These are phyloP conservation scores for Scorias spongiosa DNA, from an alignment of 2,329 filamentous ascomycete genomes.

Conservation along the genomic window DNA sequence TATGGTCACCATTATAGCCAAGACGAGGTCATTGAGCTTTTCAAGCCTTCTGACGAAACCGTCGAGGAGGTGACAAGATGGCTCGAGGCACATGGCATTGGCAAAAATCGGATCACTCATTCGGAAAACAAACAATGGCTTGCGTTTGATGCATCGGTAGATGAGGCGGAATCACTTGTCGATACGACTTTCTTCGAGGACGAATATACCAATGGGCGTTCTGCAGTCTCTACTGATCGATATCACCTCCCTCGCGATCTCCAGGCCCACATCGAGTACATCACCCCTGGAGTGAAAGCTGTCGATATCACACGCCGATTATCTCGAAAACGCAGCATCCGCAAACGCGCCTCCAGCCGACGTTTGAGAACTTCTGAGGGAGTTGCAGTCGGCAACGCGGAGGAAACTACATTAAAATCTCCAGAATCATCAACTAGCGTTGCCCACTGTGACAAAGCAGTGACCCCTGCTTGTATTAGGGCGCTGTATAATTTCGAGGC, in stretches of 20 bases:
- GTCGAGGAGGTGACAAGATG: slow-evolving; percentile 12
- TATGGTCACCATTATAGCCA: slow-evolving; percentile 9
- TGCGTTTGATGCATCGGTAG: slow-evolving; percentile 16
- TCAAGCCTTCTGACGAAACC: slow-evolving; percentile 13
- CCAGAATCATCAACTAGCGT: background rate
- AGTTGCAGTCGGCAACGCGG: slow-evolving; percentile 1
- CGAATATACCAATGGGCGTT: slow-evolving; percentile 9
- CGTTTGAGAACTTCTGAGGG: slow-evolving; percentile 4
- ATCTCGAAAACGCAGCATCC: slow-evolving; percentile 2
- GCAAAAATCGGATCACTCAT: slow-evolving; percentile 12
- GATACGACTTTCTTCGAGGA: slow-evolving; percentile 14
- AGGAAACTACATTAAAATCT: slow-evolving; percentile 2
- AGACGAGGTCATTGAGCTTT: slow-evolving; percentile 14
- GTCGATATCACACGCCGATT: slow-evolving; percentile 5
- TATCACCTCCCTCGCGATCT: slow-evolving; percentile 13
- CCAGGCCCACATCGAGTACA: slow-evolving; percentile 13
- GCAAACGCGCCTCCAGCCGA: background rate
- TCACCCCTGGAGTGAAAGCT: slow-evolving; percentile 16
- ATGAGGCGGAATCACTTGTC: slow-evolving; percentile 14
- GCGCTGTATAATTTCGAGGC: slow-evolving; percentile 12
- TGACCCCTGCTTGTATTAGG: slow-evolving; percentile 12
- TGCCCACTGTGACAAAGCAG: slow-evolving; percentile 7
- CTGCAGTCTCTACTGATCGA: slow-evolving; percentile 9
- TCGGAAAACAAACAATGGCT: slow-evolving; percentile 21
- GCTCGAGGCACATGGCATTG: slow-evolving; percentile 9